A percentile compares a stretch with the other conserved stretches of the same genome.
Conservation (phyloP, 192 early-diverging fungal species). For the Endogone sp. region DNA sequence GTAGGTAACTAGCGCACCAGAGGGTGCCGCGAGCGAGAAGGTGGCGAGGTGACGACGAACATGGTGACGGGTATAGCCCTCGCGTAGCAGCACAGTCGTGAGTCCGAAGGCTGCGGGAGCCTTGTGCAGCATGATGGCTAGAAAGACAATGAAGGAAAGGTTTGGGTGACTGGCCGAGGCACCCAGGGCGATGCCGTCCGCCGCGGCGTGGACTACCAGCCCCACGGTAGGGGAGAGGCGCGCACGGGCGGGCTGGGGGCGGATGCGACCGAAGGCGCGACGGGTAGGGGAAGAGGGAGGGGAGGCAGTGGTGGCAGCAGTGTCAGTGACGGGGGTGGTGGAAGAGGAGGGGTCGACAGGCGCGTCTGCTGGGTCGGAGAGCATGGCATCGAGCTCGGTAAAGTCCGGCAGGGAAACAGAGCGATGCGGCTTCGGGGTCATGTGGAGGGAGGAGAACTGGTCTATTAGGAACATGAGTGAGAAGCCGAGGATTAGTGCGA, state of each 20-base stretch:
- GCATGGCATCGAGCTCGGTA: slow-evolving; percentile 10
- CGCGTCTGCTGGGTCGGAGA: slow-evolving; percentile 3
- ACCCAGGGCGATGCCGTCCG: slow-evolving; percentile 93
- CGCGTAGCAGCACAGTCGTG: slow-evolving; percentile 78
- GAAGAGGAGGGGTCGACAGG: slow-evolving; percentile 65
- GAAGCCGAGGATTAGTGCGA: slow-evolving; percentile 79
- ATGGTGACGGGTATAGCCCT: slow-evolving; percentile 58
- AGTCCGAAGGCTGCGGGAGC: slow-evolving; percentile 92
- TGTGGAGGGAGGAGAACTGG: slow-evolving; percentile 47
- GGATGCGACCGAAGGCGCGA: too few relatives aligned
- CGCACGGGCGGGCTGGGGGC: slow-evolving; percentile 27
- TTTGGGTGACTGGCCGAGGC: slow-evolving; percentile 69
- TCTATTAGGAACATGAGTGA: slow-evolving; percentile 90
- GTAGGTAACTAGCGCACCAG: slow-evolving; percentile 67
- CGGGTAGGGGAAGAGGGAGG: slow-evolving; percentile 59
- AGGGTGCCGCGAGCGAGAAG: slow-evolving; percentile 82
- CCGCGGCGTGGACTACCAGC: slow-evolving; percentile 92
- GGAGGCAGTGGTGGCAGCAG: slow-evolving; percentile 88
- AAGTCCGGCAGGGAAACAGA: not conserved
- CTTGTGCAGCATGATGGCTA: slow-evolving; percentile 96
- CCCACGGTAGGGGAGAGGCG: slow-evolving; percentile 71
- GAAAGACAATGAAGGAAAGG: slow-evolving; percentile 76
- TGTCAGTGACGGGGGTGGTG: slow-evolving; percentile 88
- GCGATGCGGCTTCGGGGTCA: slow-evolving; percentile 5
- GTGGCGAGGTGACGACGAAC: slow-evolving; percentile 73